Evolutionary conservation across 1,284 basidiomycete genomes (phyloP), one percentile per base, ranked within the genome.

Genomic region (Puccinia triticina): DNA sequence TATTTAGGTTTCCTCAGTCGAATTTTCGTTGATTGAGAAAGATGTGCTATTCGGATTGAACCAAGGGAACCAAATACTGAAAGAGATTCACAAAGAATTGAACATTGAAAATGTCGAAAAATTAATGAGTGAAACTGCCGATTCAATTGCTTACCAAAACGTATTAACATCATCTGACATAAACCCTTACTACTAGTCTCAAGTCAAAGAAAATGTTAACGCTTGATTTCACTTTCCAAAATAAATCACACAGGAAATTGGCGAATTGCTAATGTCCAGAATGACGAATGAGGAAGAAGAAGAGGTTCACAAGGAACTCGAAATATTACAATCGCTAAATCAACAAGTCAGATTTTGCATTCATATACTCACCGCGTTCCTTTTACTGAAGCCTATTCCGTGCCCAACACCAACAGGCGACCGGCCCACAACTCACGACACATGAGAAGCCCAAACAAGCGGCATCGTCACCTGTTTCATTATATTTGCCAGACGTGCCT

Each of bases 1-100:
- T 69, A 32, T 82, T 55, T 71, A 85, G 85, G 85, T 86, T 0
- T 93, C 93, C 11, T 94, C 93, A 0, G 98, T 99, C 86, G 96
- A 99, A 87, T 98, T 97, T 89, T 94, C 96, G 0, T 90, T 96
- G 82, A 92, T 99, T 64, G 94, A 99, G 87, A 92, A 94, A 64
- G 94, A 95, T 4, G 93, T 99, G 23, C 87, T 98, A 71, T 94
- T 95, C 87, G 96, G 96, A 11, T 88, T 99, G 61, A 91, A 94
- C 87, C 94, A 96, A 88, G 96, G 96, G 1, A 97, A 94, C 84
- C 92, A 93, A 64, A 95, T 98, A 0, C 89, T 99, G 81, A 94
- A 93, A 86, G 91, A 96, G 88, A 93, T 99, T 55, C 95, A 99
- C 87, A 92, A 92, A 85, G 95, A 98, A 87, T 92, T 98, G 90